Evolutionary conservation across 192 early-diverging fungal species (phyloP).

Genomic region (Podila clonocystis): DNA sequence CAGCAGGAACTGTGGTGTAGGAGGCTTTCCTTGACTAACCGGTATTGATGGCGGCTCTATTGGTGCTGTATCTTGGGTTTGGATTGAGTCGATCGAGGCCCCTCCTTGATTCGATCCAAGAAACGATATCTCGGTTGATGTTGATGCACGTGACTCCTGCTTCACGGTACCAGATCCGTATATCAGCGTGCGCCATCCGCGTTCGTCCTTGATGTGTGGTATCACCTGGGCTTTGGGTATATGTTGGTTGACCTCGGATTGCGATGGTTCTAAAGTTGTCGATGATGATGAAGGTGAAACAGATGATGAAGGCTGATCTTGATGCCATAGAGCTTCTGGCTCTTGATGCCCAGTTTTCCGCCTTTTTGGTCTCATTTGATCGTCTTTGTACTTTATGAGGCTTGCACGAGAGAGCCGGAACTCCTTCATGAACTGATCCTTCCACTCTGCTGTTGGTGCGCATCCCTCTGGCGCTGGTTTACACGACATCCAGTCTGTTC

Average conservation of each 20-base stretch:
- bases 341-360: background rate
- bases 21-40: conserved; percentile 5
- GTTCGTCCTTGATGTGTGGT: conserved; percentile 31
- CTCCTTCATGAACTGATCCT: conserved; percentile 33
- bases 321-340: background rate
- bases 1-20: conserved; percentile 24
- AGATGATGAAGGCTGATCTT: background rate
- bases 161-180: conserved; percentile 12
- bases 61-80: background rate
- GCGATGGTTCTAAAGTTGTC: background rate
- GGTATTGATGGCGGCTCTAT: background rate
- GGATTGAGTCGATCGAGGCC: too few relatives aligned
- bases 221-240: background rate
- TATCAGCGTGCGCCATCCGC: conserved; percentile 22
- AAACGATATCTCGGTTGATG: too few relatives aligned
- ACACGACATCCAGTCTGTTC: conserved; percentile 40
- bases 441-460: conserved; percentile 35
- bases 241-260: background rate
- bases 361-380: background rate
- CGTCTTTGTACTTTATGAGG: conserved; percentile 11
- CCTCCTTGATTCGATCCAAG: too few relatives aligned
- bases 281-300: background rate
- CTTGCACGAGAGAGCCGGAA: conserved; percentile 4
- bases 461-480: conserved; percentile 41
- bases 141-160: too few relatives aligned